Conservation (phyloP, 1,139 yeast species). For the Kodamaea sp. region DNA sequence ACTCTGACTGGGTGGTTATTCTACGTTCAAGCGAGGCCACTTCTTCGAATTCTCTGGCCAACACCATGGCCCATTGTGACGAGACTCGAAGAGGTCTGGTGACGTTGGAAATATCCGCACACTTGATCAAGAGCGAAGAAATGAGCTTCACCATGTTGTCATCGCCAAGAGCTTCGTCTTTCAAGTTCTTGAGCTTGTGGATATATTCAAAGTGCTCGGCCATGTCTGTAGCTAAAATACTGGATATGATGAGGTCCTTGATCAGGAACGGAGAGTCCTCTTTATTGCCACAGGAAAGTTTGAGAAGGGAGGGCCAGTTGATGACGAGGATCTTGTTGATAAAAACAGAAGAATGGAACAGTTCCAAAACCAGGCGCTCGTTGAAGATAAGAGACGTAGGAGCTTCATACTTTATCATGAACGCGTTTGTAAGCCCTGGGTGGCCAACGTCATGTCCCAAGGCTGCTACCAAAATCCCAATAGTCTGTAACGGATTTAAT, state of each 20-base stretch:
- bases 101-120: slow-evolving; percentile 94
- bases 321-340: slow-evolving; percentile 53
- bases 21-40: slow-evolving; percentile 56
- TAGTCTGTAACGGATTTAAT: slow-evolving; percentile 49
- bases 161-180: slow-evolving; percentile 22
- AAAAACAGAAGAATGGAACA: slow-evolving; percentile 78
- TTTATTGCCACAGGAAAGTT: slow-evolving; percentile 14
- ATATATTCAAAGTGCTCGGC: slow-evolving; percentile 82
- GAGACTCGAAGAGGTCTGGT: slow-evolving; percentile 76
- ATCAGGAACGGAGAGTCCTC: slow-evolving; percentile 19
- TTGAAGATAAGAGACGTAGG: slow-evolving; percentile 66
- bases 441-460: slow-evolving; percentile 96
- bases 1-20: slow-evolving; percentile 17
- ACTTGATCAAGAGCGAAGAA: slow-evolving; percentile 73
- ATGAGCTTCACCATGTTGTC: slow-evolving; percentile 47
- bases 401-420: slow-evolving; percentile 61
- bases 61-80: slow-evolving; percentile 81
- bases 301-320: slow-evolving; percentile 62
- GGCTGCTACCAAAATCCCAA: slow-evolving; percentile 74
- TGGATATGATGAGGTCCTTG: slow-evolving; percentile 39
- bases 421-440: slow-evolving; percentile 88
- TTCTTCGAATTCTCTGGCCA: slow-evolving; percentile 76
- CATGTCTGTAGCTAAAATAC: slow-evolving; percentile 91
- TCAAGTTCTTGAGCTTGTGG: slow-evolving; percentile 39
- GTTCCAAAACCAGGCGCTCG: slow-evolving; percentile 75